Percentiles rank a stretch among this genome's conserved stretches.
Conservation (phyloP, 139 green algal genomes). For the Medakamo hakoo region DNA sequence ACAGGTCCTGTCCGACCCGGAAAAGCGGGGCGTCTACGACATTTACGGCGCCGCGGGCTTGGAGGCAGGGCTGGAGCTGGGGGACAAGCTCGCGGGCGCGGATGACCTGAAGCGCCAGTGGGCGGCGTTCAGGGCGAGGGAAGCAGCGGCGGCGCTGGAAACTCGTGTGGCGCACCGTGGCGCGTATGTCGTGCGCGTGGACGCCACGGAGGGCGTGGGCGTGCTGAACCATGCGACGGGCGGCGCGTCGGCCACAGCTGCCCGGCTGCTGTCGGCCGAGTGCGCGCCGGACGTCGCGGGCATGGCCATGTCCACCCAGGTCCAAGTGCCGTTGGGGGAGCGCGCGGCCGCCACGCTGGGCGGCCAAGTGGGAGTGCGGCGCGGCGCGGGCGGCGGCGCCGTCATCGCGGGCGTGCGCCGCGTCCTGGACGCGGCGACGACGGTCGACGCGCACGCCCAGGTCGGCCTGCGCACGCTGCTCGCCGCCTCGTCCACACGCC, state of each 20-base stretch:
- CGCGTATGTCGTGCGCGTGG: background rate
- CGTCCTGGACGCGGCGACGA: background rate
- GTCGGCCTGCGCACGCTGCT: conserved; percentile 23
- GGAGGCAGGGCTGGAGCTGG: conserved; percentile 16
- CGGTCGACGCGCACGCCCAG: conserved; percentile 2
- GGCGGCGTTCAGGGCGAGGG: conserved; percentile 18
- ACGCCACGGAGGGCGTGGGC: background rate
- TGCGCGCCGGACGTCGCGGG: conserved; percentile 20
- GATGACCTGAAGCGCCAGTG: conserved; percentile 30
- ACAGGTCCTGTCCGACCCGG: conserved; percentile 26
- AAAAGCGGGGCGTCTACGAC: conserved; percentile 31
- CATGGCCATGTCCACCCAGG: conserved; percentile 19
- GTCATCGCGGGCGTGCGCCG: conserved; percentile 18
- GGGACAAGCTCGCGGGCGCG: conserved; percentile 5
- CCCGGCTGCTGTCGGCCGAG: conserved; percentile 17
- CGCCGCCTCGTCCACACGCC: conserved; percentile 5
- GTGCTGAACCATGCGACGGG: background rate
- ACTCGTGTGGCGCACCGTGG: conserved; percentile 13
- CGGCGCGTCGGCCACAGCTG: conserved; percentile 19
- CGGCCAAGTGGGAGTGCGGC: conserved; percentile 21
- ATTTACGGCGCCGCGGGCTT: conserved; percentile 35
- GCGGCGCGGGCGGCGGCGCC: conserved; percentile 17
- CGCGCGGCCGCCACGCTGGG: conserved; percentile 10
- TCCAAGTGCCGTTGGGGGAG: conserved; percentile 16
- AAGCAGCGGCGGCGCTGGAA: background rate